phyloP scores from a whole-genome alignment of 2,329 filamentous ascomycete species.

The Pseudogymnoascus sp. region DNA sequence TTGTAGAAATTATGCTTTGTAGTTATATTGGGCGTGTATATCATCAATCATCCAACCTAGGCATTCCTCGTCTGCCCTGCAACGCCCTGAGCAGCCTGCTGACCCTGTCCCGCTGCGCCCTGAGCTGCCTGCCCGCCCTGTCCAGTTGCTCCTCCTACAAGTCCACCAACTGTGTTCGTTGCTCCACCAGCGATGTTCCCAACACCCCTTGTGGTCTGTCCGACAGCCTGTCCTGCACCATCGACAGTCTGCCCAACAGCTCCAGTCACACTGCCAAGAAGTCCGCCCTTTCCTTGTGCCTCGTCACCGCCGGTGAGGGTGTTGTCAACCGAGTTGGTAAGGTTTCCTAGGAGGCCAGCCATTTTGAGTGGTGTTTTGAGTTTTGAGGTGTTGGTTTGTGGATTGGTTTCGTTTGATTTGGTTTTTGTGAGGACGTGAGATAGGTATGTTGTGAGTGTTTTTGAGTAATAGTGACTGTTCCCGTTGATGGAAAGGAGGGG shows the following conservation, averaged over 20 bases:
- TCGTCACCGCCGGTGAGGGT: constrained; percentile 34
- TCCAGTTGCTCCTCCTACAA: constrained; percentile 18
- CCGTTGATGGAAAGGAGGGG: background rate
- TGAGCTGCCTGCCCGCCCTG: constrained; percentile 1
- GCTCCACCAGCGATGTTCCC: constrained; percentile 18
- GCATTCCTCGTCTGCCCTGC: background rate
- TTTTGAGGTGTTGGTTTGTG: constrained; percentile 7
- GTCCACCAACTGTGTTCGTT: constrained; percentile 18
- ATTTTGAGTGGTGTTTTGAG: constrained; percentile 16
- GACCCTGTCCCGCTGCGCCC: background rate
- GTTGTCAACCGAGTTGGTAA: constrained; percentile 31
- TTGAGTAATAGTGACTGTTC: background rate
- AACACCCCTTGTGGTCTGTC: constrained; percentile 21
- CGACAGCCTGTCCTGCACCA: constrained; percentile 28
- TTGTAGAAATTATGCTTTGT: background rate
- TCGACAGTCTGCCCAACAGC: constrained; percentile 31
- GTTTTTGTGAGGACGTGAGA: background rate
- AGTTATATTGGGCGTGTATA: background rate
- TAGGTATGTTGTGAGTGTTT: background rate
- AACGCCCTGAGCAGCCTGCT: background rate
- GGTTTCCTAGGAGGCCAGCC: constrained; percentile 30
- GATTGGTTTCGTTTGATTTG: background rate
- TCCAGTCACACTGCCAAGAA: constrained; percentile 28
- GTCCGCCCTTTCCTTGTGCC: constrained; percentile 31
- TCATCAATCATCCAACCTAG: background rate